Conservation (phyloP, 495 filamentous ascomycete genomes). For the Aspergillus bridgeri region DNA sequence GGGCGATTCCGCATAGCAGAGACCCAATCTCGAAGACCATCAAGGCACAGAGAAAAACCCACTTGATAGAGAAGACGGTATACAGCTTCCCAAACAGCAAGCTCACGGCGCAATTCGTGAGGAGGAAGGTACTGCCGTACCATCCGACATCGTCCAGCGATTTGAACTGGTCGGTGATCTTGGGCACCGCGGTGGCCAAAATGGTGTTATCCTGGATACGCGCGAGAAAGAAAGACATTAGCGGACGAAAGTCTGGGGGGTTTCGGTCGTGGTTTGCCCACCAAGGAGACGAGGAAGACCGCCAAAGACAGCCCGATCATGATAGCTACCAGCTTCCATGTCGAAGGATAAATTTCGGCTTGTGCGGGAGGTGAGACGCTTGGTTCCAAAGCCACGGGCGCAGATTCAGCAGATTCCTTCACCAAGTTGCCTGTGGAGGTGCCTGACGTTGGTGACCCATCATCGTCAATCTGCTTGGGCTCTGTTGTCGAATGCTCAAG, state of each 20-base stretch:
- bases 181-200: constrained; percentile 79
- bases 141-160: constrained; percentile 75
- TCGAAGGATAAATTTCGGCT: neutral
- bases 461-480: no score
- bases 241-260: neutral
- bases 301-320: neutral
- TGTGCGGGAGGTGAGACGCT: no score
- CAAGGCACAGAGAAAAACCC: constrained; percentile 67
- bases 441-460: no score
- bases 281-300: neutral
- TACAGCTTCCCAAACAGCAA: constrained; percentile 76
- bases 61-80: constrained; percentile 73
- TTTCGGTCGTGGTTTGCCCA: neutral
- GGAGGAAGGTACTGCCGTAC: constrained; percentile 69
- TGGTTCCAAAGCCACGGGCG: no score
- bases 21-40: constrained; percentile 79
- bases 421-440: no score
- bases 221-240: neutral
- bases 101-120: constrained; percentile 70
- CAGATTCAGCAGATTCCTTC: no score
- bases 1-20: constrained; percentile 72
- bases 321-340: neutral
- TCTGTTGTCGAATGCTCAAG: no score
- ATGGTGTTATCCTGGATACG: constrained; percentile 78
- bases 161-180: constrained; percentile 77